Percentiles rank a stretch among this genome's conserved stretches.
phyloP scores from a whole-genome alignment of 1,284 basidiomycete genomes.

The Anthracocystis walkeri region DNA sequence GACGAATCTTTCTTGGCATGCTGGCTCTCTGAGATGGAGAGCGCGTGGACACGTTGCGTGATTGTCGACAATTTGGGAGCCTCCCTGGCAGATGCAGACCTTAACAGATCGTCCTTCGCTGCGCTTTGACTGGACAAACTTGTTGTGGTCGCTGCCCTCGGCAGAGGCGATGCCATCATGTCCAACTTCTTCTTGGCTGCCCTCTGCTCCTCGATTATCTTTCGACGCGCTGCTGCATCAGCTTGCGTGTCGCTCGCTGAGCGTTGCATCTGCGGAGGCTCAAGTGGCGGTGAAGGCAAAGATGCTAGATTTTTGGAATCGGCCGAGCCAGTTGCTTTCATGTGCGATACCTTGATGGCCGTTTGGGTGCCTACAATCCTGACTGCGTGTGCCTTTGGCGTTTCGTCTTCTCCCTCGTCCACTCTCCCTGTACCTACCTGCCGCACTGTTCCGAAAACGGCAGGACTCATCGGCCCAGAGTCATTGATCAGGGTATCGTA shows the following conservation, averaged over 20 bases:
- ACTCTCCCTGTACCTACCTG: not conserved
- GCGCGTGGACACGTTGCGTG: slow-evolving; percentile 2
- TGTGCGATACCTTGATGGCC: slow-evolving; percentile 20
- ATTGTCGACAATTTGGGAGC: not conserved
- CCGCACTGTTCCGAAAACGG: slow-evolving; percentile 10
- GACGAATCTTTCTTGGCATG: slow-evolving; percentile 44
- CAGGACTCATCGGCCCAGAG: slow-evolving; percentile 34
- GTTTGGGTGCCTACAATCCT: slow-evolving; percentile 30
- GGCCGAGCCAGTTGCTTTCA: slow-evolving; percentile 10
- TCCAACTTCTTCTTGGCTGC: slow-evolving; percentile 44
- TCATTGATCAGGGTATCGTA: slow-evolving; percentile 39
- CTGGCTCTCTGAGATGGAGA: slow-evolving; percentile 9
- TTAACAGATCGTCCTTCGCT: not conserved
- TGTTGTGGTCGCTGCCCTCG: slow-evolving; percentile 25
- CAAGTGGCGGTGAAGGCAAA: slow-evolving; percentile 3
- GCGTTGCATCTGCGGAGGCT: slow-evolving; percentile 20
- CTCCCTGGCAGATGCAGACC: not conserved
- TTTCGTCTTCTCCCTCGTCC: slow-evolving; percentile 17
- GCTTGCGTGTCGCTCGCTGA: slow-evolving; percentile 28
- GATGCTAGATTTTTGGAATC: not conserved
- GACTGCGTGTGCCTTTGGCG: slow-evolving; percentile 42
- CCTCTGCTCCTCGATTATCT: slow-evolving; percentile 54
- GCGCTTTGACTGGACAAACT: slow-evolving; percentile 13
- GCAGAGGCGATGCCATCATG: slow-evolving; percentile 29
- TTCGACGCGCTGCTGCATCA: slow-evolving; percentile 37